Evolutionary conservation across 2,329 filamentous ascomycete species (phyloP), one percentile per base, ranked within the genome.

Genomic region (Cladorrhinum sp.): DNA sequence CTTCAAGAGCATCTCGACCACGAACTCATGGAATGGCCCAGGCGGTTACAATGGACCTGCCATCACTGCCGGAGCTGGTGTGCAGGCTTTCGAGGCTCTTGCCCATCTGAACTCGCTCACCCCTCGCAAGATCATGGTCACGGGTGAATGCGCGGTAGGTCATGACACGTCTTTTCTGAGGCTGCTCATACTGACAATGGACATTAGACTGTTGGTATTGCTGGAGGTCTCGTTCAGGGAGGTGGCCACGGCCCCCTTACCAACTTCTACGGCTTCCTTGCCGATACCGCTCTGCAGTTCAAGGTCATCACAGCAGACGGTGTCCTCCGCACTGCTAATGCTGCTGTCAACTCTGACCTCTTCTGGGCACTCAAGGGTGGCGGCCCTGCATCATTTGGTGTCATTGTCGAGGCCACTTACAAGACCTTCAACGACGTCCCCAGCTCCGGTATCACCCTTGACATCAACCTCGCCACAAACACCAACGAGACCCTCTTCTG

Each of bases 221-320:
- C 82, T 1, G 86, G 86, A n/a, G 86, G 85, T 1, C 86, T 84
- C 61, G 79, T 78, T 1, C 82, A 85, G 70, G 85, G 84, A 3
- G 85, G 83, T 12, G 85, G 85, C 0, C 84, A 86, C 66, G 78
- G 76, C 0, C 74, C 78, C 0, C 70, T 82, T 20, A 73, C 73
- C 3, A 78, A 77, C 1, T 70, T 73, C 10, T 76, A 79, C 52
- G 82, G 82, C 2, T 68, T 72, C 60, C 63, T 71, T 10, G 81
- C 80, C 9, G 83, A 85, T 65, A 79, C 84, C 39, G 76, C 77
- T 0, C 70, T 85, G 2, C 71, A 78, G 57, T 79, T 74, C 66
- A 73, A 80, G 58, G 79, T 82, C 5, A 74, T 85, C n/a, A 79
- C 77, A 3, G 79, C 75, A 0, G 67, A 70, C 33, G 81, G 82